Conservation (phyloP, 108 stramenopile species). For the Fragilaria radians region DNA sequence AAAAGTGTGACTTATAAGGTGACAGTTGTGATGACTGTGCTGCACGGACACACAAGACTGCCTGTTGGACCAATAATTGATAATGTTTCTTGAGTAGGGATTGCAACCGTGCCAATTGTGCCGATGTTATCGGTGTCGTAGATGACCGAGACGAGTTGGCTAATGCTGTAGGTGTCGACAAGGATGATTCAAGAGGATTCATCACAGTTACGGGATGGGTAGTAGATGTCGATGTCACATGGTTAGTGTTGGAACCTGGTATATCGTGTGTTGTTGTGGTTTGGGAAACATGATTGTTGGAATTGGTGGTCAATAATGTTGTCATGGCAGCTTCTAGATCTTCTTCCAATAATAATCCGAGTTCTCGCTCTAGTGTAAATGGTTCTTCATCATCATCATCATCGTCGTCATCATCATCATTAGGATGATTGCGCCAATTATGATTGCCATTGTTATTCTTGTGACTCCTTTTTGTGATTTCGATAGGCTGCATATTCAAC, state of each 20-base stretch:
- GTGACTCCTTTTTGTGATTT: background rate
- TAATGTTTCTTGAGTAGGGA: constrained; percentile 58
- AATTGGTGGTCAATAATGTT: constrained; percentile 21
- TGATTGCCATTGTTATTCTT: constrained; percentile 5
- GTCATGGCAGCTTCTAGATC: constrained; percentile 79
- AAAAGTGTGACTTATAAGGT: constrained; percentile 26
- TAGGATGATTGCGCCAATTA: background rate
- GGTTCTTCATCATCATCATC: constrained; percentile 3
- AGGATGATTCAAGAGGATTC: constrained; percentile 26
- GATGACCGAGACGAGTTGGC: constrained; percentile 5
- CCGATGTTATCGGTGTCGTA: constrained; percentile 29
- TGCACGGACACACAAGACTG: constrained; percentile 64
- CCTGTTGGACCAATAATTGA: constrained; percentile 72
- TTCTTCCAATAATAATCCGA: constrained; percentile 67
- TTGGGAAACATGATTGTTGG: background rate
- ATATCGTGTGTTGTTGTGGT: background rate
- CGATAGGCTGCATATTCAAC: background rate
- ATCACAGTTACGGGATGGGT: background rate
- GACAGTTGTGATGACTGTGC: constrained; percentile 43
- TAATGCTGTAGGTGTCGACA: constrained; percentile 16
- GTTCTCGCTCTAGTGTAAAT: constrained; percentile 56
- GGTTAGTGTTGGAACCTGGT: background rate
- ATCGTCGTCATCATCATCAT: background rate
- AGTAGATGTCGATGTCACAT: background rate
- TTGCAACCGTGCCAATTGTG: constrained; percentile 47